Base-by-base conservation (phyloP, 805 yeast species). In the Grigorovia transvaalensis region DNA sequence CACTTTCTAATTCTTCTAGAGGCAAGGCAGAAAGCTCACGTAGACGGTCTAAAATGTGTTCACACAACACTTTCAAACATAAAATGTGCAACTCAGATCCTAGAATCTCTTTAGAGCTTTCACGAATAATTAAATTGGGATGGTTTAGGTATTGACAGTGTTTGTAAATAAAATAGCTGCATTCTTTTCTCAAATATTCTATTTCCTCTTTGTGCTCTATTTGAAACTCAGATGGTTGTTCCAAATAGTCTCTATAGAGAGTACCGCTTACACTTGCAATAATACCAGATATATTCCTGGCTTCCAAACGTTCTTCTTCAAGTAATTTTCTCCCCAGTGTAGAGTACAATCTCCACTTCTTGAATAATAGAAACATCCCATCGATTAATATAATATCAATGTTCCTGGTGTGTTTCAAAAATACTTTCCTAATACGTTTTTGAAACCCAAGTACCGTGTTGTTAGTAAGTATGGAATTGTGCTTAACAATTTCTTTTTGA, bases 261-360 rank as follows among this genome's bases (percentile, higher is more conserved):
- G 82, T 74, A 45, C 95, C 88, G 48, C 87, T 77, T 0, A 84
- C 70, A 0, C 88, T 79, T 2, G 88, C 87, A 54, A 87, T 65
- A 54, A 83, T 81, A 9, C 91, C 93, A 1, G 88, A 81, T 61
- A 76, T 82, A 60, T 82, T 84, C 58, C 85, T 72, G 65, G 81
- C 80, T 27, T 80, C 75, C 9, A 70, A 58, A 46, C 66, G 53
- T 64, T 79, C 68, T 59, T 75, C 58, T 58, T 68, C 54, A 49
- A 65, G 59, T 7, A 68, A 50, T 13, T 29, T 49, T 43, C 51
- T 49, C 2, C 66, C 60, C 18, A 57, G 40, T 18, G 54, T 57
- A 4, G 41, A 56, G 38, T 59, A 54, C 7, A 46, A 55, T 23
- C 59, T 51, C 69, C 70, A 66, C 45, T 62, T 61, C 54, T 68